Evolutionary conservation across 2,329 filamentous ascomycete genomes (phyloP).

Genomic region (Podosphaera xanthii): DNA sequence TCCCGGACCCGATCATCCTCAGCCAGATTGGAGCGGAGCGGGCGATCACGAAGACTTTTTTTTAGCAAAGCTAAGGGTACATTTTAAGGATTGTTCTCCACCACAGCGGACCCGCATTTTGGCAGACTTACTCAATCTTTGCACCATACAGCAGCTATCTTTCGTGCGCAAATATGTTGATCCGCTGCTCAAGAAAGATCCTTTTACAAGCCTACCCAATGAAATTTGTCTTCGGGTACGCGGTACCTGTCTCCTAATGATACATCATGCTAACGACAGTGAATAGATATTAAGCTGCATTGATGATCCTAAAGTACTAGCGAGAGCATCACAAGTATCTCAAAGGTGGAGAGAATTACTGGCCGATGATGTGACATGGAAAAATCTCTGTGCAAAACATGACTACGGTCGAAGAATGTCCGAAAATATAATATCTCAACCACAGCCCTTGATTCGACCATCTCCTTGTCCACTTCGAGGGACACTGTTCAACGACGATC

Average conservation of each 20-base stretch:
- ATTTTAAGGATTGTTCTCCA: conserved; percentile 57
- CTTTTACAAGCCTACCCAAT: conserved; percentile 76
- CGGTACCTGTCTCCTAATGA: conserved; percentile 3
- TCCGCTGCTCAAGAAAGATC: conserved; percentile 84
- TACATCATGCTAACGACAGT: conserved; percentile 3
- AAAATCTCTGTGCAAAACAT: conserved; percentile 87
- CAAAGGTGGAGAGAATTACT: conserved; percentile 80
- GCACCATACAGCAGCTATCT: conserved; percentile 82
- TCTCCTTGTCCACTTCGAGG: conserved; percentile 11
- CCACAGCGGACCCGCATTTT: conserved; percentile 60
- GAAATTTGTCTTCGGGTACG: conserved; percentile 75
- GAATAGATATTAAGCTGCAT: conserved; percentile 77
- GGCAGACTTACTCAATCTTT: conserved; percentile 75
- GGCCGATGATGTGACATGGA: conserved; percentile 95
- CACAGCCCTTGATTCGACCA: conserved; percentile 9
- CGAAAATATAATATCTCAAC: conserved; percentile 10
- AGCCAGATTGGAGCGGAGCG: conserved; percentile 53
- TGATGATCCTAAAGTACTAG: conserved; percentile 84
- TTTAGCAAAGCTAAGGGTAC: conserved; percentile 52
- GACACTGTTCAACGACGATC: conserved; percentile 4
- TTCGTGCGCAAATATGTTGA: conserved; percentile 94
- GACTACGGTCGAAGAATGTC: conserved; percentile 49
- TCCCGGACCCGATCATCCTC: conserved; percentile 35
- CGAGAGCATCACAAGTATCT: conserved; percentile 88
- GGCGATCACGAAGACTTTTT: conserved; percentile 67